Base-by-base conservation (phyloP, 192 early-diverging fungal genomes). In the Geranomyces michiganensis region DNA sequence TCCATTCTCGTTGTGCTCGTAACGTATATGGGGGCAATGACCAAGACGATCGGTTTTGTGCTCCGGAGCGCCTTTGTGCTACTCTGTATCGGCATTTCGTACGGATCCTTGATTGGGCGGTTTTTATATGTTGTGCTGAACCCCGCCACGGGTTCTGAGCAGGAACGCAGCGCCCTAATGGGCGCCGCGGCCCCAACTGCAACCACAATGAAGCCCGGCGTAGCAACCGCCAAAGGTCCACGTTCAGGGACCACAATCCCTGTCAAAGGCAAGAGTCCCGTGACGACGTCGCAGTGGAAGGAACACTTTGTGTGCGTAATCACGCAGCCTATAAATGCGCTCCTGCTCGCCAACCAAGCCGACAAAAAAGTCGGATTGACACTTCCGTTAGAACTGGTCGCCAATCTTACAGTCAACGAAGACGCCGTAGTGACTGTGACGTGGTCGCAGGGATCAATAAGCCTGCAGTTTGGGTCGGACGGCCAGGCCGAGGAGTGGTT, bases 21-120 rank as follows among this genome's bases (percentile, higher is more conserved):
- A 26, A 70, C 56, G n/a, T 60, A 70, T 26, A 31, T 70, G 29
- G 33, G 30, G 6, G 4, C 27, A 4, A 24, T 64, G 29, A 33
- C 17, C 0, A 24, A 30, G n/a, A n/a, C 63, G 17, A n/a, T 36
- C 12, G 36, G 26, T 7, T 71, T 62, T 27, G 29, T 64, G 31
- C 33, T 71, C 32, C 36, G 70, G 13, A 71, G 70, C 33, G 19
- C 17, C n/a, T 63, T 44, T 5, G 61, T 71, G 13, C 41, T 71
- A 5, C 12, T 71, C 14, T 32, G 30, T 30, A 49, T 64, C 6
- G 70, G 21, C 17, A 61, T 71, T 0, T 30, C 61, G 4, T 71
- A 71, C 44, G 14, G 12, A 19, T 45, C 70, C 7, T 21, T 71
- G 6, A 51, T 44, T 31, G 70, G 70, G 27, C 41, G 70, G 31